Base-by-base conservation (phyloP, 2,329 filamentous ascomycete species). In the Delphinella strobiligena region DNA sequence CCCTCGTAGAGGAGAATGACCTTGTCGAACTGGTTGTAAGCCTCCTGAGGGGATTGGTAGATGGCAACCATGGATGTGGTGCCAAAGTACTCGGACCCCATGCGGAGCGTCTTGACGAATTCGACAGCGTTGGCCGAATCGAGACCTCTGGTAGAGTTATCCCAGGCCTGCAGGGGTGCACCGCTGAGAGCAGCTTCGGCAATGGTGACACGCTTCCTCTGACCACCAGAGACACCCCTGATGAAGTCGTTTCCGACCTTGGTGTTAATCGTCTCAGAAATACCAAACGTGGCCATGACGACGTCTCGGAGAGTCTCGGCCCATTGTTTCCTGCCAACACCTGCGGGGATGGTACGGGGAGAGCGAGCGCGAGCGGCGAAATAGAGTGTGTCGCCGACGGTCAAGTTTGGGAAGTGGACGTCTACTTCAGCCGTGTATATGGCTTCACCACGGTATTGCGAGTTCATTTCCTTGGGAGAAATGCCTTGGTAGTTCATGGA, bases 401-500 rank as follows among this genome's bases (percentile, higher is more conserved):
- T 78, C 51, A 91, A 62, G 62, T 79, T 74, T 10, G 82, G 81
- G 53, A 88, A 88, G 60, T 88, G 82, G 4, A 82, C 79, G 55
- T 93, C 86, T 27, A 84, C 79, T 58, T 91, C 84, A 43, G 82
- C 82, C 0, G 82, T 88, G 62, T 91, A 91, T 56, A 91, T 88
- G 45, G 82, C 82, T 61, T 93, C 85, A 48, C 85, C 85, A 19
- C 82, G 78, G 63, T 89, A 87, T 45, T 74, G 68, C 9, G 74
- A 75, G 61, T 82, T 75, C 82, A 91, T 89, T 54, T 85, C 74
- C 53, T 82, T 63, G 41, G 82, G 71, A 2, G 74, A 65, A 51
- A 85, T 70, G 69, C 78, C 81, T 58, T 91, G 81, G 54, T 93
- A 93, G 62, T 93, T 89, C 54, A 93, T 76, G 46, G 83, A 76